A percentile compares a stretch with the other conserved stretches of the same genome.
These are phyloP conservation scores for Mucor mucedo DNA, from an alignment of 371 early-diverging fungal species.

Conservation along the genomic window DNA sequence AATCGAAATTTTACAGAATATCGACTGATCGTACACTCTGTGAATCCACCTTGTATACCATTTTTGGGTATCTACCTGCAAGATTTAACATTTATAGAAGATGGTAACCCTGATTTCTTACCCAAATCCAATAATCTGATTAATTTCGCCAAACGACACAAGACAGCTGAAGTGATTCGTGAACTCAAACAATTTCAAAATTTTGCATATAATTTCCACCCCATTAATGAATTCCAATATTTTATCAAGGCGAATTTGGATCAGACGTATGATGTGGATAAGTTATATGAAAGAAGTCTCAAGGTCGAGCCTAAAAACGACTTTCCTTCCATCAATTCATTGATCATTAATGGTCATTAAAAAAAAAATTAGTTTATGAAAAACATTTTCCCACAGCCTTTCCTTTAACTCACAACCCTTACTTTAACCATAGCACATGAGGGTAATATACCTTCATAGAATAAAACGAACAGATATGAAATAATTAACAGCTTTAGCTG, in stretches of 20 bases:
- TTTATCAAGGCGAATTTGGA: slow-evolving; percentile 70
- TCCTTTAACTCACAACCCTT: not conserved
- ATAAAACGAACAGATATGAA: too few species aligned
- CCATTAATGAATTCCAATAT: slow-evolving; percentile 79
- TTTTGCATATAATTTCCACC: slow-evolving; percentile 74
- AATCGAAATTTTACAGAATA: slow-evolving; percentile 87
- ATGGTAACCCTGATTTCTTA: slow-evolving; percentile 85
- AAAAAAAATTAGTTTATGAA: not conserved
- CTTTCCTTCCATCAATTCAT: not conserved
- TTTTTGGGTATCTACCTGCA: slow-evolving; percentile 88
- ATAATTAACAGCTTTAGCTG: too few species aligned
- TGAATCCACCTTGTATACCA: slow-evolving; percentile 91
- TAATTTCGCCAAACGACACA: slow-evolving; percentile 89
- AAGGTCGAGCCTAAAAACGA: slow-evolving; percentile 64
- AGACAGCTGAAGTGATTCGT: slow-evolving; percentile 85
- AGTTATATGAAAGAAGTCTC: slow-evolving; percentile 69
- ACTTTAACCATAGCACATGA: too few species aligned
- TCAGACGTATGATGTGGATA: slow-evolving; percentile 62
- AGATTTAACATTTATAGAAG: slow-evolving; percentile 93
- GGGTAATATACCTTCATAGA: too few species aligned
- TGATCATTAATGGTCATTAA: not conserved
- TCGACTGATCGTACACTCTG: slow-evolving; percentile 81
- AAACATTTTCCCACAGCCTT: too few species aligned
- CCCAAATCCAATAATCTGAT: slow-evolving; percentile 65
- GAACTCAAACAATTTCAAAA: slow-evolving; percentile 91